These are phyloP conservation scores for Digitaria exilis DNA, from an alignment of 202 grass and related monocot genomes.

Conservation along the genomic window DNA sequence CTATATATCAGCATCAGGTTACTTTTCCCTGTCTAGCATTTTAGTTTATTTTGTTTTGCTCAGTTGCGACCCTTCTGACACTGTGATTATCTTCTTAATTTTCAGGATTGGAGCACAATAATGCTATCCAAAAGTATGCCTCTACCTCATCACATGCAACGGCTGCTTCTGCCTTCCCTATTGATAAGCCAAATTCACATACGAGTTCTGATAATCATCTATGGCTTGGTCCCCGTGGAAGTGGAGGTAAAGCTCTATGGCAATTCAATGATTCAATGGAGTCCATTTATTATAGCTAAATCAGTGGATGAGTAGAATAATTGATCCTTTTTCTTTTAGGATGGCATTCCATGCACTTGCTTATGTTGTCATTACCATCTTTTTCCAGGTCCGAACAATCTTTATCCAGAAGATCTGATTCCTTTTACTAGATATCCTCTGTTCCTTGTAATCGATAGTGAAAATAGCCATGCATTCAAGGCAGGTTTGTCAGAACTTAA, in stretches of 20 bases:
- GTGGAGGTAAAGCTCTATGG: constrained; percentile 52
- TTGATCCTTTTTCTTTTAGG: constrained; percentile 16
- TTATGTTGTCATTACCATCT: background rate
- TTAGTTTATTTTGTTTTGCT: constrained; percentile 32
- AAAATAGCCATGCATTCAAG: constrained; percentile 99
- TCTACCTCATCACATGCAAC: constrained; percentile 46
- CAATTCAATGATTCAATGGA: constrained; percentile 7
- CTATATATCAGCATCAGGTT: constrained; percentile 98
- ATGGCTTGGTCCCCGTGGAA: constrained; percentile 85
- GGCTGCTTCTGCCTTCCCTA: constrained; percentile 29
- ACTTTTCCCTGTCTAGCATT: constrained; percentile 26
- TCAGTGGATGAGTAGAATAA: background rate
- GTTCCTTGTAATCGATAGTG: constrained; percentile 92
- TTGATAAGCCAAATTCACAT: constrained; percentile 49
- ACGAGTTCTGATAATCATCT: constrained; percentile 58
- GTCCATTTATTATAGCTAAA: constrained; percentile 23
- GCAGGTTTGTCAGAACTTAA: constrained; percentile 99
- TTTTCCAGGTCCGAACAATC: constrained; percentile 80
- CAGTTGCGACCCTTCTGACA: constrained; percentile 33
- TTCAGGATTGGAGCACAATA: constrained; percentile 59
- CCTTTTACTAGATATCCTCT: constrained; percentile 96
- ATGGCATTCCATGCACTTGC: background rate
- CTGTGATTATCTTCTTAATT: constrained; percentile 37
- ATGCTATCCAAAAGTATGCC: constrained; percentile 57
- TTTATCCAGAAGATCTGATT: constrained; percentile 94